Evolutionary conservation across 495 filamentous ascomycete species (phyloP), one percentile per base, ranked within the genome.

Genomic region (Podospora fimiseda): DNA sequence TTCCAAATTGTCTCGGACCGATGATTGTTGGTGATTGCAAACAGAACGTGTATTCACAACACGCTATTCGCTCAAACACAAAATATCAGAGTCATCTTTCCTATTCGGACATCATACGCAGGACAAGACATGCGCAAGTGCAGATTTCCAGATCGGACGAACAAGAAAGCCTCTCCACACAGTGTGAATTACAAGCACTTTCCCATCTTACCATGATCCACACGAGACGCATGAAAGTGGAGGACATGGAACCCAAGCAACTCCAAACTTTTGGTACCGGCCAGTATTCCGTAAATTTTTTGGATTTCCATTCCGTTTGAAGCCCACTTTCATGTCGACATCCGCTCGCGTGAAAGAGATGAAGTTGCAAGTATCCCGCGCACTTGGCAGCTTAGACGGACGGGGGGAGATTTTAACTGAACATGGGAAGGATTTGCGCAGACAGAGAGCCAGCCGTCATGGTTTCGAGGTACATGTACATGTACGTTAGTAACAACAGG

Each of bases 371-470:
- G 18, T 16, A 47, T 47, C 44, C 44, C 44, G 33, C 44, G 23
- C 23, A 47, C 44, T 47, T 47, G 44, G 44, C 44, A 19, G 44
- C 15, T 23, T 30, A 11, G 27, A 11, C 27, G 27, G 27, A 6
- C 11, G 6, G 27, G 27, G 27, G 27, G 27, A 11, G 6, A 33
- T 33, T 33, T 33, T 47, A 15, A 24, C 44, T 24, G 23, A 24
- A 47, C 44, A 24, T 18, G 44, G 44, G n/a, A 20, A 47, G 44
- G 44, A 47, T 47, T 22, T n/a, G n/a, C n/a, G n/a, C n/a, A n/a
- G 44, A 14, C 23, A 22, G 39, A 7, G 6, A 6, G 27, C 27
- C 27, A 33, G 27, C 11, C 6, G 27, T 33, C 27, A 33, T 11
- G n/a, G n/a, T n/a, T n/a, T n/a, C n/a, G n/a, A n/a, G n/a, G n/a